phyloP scores from a whole-genome alignment of 169 alveolate species.

The Cryptosporidium xiaoi region DNA sequence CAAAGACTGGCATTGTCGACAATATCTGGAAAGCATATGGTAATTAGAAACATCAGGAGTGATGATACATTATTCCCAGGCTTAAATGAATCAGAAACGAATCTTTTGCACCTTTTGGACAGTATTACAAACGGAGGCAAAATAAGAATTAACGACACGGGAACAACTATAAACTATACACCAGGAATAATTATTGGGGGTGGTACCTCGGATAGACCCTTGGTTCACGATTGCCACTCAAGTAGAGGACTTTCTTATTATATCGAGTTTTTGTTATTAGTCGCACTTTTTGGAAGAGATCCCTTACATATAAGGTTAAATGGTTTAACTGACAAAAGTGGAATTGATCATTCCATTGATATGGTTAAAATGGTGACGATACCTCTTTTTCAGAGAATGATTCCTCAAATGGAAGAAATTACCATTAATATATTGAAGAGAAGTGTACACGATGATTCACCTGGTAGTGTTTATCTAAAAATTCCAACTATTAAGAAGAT shows the following conservation, averaged over 20 bases:
- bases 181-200: constrained; percentile 90
- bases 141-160: constrained; percentile 86
- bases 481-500: constrained; percentile 79
- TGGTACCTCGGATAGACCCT: constrained; percentile 74
- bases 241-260: constrained; percentile 85
- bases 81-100: constrained; percentile 84
- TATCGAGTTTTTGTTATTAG: constrained; percentile 83
- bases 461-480: constrained; percentile 83
- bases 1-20: constrained; percentile 79
- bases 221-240: constrained; percentile 83
- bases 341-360: constrained; percentile 80
- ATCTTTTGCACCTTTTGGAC: constrained; percentile 83
- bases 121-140: constrained; percentile 85
- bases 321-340: constrained; percentile 86
- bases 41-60: constrained; percentile 81
- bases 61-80: constrained; percentile 84
- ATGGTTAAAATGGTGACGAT: constrained; percentile 75
- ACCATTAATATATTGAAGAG: constrained; percentile 81
- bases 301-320: constrained; percentile 80
- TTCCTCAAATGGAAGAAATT: constrained; percentile 81
- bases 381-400: constrained; percentile 82
- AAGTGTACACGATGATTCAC: constrained; percentile 84
- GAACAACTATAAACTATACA: constrained; percentile 84
- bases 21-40: constrained; percentile 72
- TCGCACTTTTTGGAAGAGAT: constrained; percentile 85